A percentile compares a stretch with the other conserved stretches of the same genome.
phyloP scores from a whole-genome alignment of 345 rosid genomes.

The Linum usitatissimum region DNA sequence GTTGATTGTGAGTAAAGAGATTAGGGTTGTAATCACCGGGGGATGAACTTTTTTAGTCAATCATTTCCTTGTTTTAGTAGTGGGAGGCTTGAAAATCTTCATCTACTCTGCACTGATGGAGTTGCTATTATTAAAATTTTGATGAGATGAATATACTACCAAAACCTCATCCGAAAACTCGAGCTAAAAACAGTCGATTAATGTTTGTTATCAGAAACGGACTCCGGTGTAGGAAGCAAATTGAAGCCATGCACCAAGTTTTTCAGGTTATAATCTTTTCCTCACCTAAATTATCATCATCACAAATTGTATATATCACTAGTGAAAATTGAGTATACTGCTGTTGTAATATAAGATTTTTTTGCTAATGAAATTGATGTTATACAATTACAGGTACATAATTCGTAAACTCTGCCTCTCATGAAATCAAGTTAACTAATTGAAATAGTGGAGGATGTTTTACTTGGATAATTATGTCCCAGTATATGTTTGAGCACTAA shows the following conservation, averaged over 20 bases:
- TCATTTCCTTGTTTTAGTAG: not conserved
- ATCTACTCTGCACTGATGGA: not conserved
- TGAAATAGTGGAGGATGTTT: conserved; percentile 21
- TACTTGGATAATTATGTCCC: conserved; percentile 16
- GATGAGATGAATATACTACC: conserved; percentile 3
- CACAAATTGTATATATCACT: conserved; percentile 17
- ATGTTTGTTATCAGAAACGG: conserved; percentile 83
- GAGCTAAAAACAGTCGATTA: conserved; percentile 41
- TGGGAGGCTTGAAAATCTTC: not conserved
- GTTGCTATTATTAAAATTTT: not conserved
- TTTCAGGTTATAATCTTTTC: conserved; percentile 88
- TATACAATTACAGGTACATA: conserved; percentile 38
- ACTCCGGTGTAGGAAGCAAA: conserved; percentile 99
- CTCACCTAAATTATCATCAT: conserved; percentile 35
- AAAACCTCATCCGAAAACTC: conserved; percentile 19
- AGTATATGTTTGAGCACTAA: conserved; percentile 1
- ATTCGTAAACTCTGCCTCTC: conserved; percentile 10
- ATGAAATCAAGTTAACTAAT: conserved; percentile 24
- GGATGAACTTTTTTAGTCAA: not conserved
- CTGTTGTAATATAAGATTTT: conserved; percentile 16
- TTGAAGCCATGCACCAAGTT: conserved; percentile 99
- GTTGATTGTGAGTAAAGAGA: too few species aligned
- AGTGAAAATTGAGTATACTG: conserved; percentile 15
- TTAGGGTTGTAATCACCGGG: not conserved
- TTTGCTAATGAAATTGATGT: conserved; percentile 30